A percentile compares a stretch with the other conserved stretches of the same genome.
These are phyloP conservation scores for Penicillium atrosanguineum DNA, from an alignment of 495 filamentous ascomycete species.

Conservation along the genomic window DNA sequence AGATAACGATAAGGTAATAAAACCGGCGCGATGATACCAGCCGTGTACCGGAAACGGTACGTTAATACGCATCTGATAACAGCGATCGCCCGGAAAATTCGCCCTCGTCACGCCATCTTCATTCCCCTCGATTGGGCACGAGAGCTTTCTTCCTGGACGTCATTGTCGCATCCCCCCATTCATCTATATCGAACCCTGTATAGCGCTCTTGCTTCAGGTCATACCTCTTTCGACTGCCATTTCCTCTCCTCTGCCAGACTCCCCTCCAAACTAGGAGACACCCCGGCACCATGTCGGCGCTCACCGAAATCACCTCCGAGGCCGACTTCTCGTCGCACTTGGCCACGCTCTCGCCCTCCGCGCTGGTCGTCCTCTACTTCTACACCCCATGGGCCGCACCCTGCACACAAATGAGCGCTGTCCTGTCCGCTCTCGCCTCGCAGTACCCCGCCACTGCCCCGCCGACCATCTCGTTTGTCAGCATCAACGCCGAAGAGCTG, in stretches of 20 bases:
- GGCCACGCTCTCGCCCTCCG: conserved; percentile 58
- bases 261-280: conserved; percentile 5
- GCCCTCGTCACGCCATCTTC: conserved; percentile 30
- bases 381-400: conserved; percentile 96
- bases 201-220: not conserved
- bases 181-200: not conserved
- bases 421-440: conserved; percentile 78
- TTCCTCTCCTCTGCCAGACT: conserved; percentile 11
- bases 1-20: conserved; percentile 7
- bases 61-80: conserved; percentile 27
- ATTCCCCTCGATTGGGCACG: not conserved
- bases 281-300: conserved; percentile 57
- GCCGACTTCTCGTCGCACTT: conserved; percentile 65
- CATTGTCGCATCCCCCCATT: not conserved
- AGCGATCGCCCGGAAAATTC: conserved; percentile 26
- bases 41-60: not conserved
- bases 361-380: conserved; percentile 84
- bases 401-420: conserved; percentile 87
- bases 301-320: conserved; percentile 70
- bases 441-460: conserved; percentile 69
- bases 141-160: not conserved
- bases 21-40: not conserved
- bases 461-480: conserved; percentile 72
- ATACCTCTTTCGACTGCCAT: not conserved
- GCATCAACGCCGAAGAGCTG: conserved; percentile 85